Evolutionary conservation across 2,329 filamentous ascomycete genomes (phyloP).

Genomic region (Clarireedia paspali): DNA sequence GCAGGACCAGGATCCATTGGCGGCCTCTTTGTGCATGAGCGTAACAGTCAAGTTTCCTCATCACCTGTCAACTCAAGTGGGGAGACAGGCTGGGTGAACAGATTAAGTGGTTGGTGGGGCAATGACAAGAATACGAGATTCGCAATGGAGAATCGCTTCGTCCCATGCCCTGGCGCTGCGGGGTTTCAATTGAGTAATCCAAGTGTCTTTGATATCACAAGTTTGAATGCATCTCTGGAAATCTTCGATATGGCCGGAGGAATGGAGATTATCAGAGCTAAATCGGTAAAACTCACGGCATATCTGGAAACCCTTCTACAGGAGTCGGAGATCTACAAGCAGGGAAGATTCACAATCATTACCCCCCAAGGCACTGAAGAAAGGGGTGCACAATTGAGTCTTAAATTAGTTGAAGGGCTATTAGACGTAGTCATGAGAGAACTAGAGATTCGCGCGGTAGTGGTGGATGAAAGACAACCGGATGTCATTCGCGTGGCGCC

Average conservation of each 20-base stretch:
- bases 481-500: slow-evolving; percentile 71
- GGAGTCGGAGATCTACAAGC: slow-evolving; percentile 28
- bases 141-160: slow-evolving; percentile 67
- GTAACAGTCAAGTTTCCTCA: slow-evolving; percentile 22
- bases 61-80: slow-evolving; percentile 14
- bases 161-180: slow-evolving; percentile 63
- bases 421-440: slow-evolving; percentile 54
- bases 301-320: slow-evolving; percentile 58
- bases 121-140: slow-evolving; percentile 63
- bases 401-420: slow-evolving; percentile 52
- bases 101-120: slow-evolving; percentile 77
- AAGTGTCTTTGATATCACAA: slow-evolving; percentile 64
- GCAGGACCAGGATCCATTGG: slow-evolving; percentile 68
- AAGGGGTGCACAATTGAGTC: slow-evolving; percentile 66
- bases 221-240: slow-evolving; percentile 59
- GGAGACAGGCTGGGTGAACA: slow-evolving; percentile 36
- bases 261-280: slow-evolving; percentile 54
- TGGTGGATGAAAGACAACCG: slow-evolving; percentile 68
- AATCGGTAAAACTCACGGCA: slow-evolving; percentile 57
- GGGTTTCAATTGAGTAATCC: slow-evolving; percentile 75
- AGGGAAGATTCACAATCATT: slow-evolving; percentile 45
- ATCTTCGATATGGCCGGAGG: slow-evolving; percentile 59
- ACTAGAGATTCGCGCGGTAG: slow-evolving; percentile 53
- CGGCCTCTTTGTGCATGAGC: slow-evolving; percentile 65
- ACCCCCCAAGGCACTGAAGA: slow-evolving; percentile 57